Evolutionary conservation across 164 flowering plant genomes (phyloP).

Genomic region (Hamamelis virginiana): DNA sequence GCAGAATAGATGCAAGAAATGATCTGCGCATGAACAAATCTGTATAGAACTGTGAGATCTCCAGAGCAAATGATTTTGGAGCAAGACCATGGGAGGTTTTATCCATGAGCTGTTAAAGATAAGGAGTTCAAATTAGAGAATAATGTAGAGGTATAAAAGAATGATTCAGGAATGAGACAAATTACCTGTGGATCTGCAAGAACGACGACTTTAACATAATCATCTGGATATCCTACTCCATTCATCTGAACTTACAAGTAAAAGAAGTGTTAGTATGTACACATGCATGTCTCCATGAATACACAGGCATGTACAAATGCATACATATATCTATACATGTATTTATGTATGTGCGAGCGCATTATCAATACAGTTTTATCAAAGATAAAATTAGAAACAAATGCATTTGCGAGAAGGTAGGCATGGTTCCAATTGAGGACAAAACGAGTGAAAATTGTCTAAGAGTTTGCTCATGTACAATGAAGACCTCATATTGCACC

Average conservation of each 20-base stretch:
- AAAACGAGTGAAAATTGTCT: too few relatives aligned
- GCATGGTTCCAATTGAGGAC: too few relatives aligned
- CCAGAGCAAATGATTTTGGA: slow-evolving; percentile 72
- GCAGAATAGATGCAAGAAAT: slow-evolving; percentile 60
- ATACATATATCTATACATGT: background rate
- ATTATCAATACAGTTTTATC: too few relatives aligned
- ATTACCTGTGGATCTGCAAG: slow-evolving; percentile 88
- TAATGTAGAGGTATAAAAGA: background rate
- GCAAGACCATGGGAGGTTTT: slow-evolving; percentile 64
- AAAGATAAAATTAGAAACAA: too few relatives aligned
- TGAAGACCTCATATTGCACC: too few relatives aligned
- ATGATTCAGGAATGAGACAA: background rate
- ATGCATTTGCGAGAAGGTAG: too few relatives aligned
- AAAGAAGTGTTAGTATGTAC: background rate
- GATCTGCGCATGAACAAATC: slow-evolving; percentile 90
- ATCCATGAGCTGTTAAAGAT: slow-evolving; percentile 73
- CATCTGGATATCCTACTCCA: slow-evolving; percentile 22
- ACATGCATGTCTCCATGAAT: background rate
- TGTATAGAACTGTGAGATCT: slow-evolving; percentile 71
- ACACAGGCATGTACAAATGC: background rate
- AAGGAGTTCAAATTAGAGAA: slow-evolving; percentile 1
- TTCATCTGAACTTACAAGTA: slow-evolving; percentile 31
- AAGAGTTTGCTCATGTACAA: too few relatives aligned
- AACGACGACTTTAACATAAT: slow-evolving; percentile 69
- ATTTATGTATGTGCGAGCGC: too few relatives aligned